Conservation (phyloP, 2,329 filamentous ascomycete species). For the Dactylellina parvicollis region DNA sequence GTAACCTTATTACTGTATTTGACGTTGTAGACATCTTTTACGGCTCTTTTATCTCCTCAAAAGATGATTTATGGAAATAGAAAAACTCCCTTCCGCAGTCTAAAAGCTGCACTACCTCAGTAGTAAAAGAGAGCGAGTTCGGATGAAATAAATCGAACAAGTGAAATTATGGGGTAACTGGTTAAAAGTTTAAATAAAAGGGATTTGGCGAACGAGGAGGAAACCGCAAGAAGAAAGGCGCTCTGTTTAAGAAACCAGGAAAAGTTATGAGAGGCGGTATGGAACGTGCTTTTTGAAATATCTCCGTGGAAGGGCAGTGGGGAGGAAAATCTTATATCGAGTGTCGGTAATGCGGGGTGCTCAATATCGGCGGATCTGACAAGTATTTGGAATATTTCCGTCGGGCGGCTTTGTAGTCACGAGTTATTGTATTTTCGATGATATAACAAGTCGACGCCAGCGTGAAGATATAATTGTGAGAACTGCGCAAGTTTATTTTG, state of each 20-base stretch:
- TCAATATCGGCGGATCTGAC: constrained; percentile 50
- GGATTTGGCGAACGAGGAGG: constrained; percentile 32
- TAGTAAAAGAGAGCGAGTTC: constrained; percentile 40
- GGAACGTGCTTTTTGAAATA: constrained; percentile 47
- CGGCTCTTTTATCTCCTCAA: constrained; percentile 14
- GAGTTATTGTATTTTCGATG: constrained; percentile 19
- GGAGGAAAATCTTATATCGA: constrained; percentile 52
- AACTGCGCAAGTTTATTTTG: constrained; percentile 48
- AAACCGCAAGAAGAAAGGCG: constrained; percentile 38
- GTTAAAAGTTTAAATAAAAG: constrained; percentile 35
- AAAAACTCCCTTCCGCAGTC: constrained; percentile 39
- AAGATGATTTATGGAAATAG: constrained; percentile 44
- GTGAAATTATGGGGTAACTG: constrained; percentile 26
- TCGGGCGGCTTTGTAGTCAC: constrained; percentile 52
- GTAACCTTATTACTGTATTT: constrained; percentile 51
- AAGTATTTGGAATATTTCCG: constrained; percentile 45
- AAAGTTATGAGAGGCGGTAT: constrained; percentile 14
- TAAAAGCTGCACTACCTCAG: constrained; percentile 41
- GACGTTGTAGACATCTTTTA: constrained; percentile 40
- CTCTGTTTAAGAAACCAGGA: constrained; percentile 26
- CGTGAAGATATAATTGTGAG: constrained; percentile 52
- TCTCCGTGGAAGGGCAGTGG: constrained; percentile 41
- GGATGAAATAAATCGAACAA: constrained; percentile 50
- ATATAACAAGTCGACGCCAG: constrained; percentile 36
- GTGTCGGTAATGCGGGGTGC: constrained; percentile 14